A percentile compares a stretch with the other conserved stretches of the same genome.
These are phyloP conservation scores for Cenococcum geophilum DNA, from an alignment of 495 filamentous ascomycete genomes.

Conservation along the genomic window DNA sequence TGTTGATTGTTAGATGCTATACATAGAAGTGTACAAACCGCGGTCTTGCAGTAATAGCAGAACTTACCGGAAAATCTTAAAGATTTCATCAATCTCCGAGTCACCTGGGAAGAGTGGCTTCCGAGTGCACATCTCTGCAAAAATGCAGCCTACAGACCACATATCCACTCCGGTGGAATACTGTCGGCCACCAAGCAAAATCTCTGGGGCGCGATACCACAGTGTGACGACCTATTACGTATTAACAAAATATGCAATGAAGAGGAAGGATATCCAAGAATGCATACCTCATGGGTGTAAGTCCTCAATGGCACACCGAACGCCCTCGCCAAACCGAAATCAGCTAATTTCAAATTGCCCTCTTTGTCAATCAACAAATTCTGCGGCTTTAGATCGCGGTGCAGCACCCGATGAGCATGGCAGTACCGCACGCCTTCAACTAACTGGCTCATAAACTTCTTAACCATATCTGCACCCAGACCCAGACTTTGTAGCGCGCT, in stretches of 20 bases:
- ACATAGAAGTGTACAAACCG: background rate
- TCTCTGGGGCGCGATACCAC: conserved; percentile 98
- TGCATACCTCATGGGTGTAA: conserved; percentile 83
- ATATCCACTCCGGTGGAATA: conserved; percentile 99
- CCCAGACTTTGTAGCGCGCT: conserved; percentile 64
- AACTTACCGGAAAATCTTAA: conserved; percentile 93
- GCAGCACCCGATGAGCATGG: conserved; percentile 88
- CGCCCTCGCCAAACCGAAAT: conserved; percentile 93
- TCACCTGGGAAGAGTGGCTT: conserved; percentile 97
- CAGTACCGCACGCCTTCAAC: conserved; percentile 89
- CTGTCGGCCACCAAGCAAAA: conserved; percentile 91
- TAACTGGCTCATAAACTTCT: conserved; percentile 95
- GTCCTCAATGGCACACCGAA: conserved; percentile 95
- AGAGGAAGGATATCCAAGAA: background rate
- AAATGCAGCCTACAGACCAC: conserved; percentile 99
- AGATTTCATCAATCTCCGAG: conserved; percentile 99
- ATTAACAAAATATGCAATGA: conserved; percentile 2
- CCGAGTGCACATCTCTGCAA: conserved; percentile 98
- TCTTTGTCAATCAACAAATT: conserved; percentile 93
- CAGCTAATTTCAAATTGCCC: conserved; percentile 92
- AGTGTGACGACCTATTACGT: conserved; percentile 75
- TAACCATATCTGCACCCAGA: conserved; percentile 83
- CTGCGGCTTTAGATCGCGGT: conserved; percentile 96
- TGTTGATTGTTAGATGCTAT: conserved; percentile 35
- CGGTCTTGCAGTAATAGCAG: background rate